A percentile compares a stretch with the other conserved stretches of the same genome.
Evolutionary conservation across 2,329 filamentous ascomycete species (phyloP).

Genomic region (Ilyonectria destructans): DNA sequence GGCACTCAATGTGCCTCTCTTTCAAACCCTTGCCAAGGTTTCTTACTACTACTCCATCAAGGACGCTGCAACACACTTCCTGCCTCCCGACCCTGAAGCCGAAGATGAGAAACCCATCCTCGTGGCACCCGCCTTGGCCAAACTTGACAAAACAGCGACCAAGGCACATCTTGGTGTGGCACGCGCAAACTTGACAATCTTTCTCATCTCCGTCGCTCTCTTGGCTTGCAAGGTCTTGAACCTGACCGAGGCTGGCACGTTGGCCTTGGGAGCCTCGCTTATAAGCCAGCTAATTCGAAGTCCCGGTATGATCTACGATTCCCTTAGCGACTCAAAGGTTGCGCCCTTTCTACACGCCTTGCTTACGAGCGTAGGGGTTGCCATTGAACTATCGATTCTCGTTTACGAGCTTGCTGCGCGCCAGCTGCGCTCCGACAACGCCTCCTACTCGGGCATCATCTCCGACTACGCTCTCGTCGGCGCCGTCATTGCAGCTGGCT

Average conservation of each 20-base stretch:
- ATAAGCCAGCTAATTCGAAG: slow-evolving; percentile 29
- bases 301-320: slow-evolving; percentile 17
- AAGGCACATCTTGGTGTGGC: slow-evolving; percentile 30
- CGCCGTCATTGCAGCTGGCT: slow-evolving; percentile 20
- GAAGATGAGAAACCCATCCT: slow-evolving; percentile 27
- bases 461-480: slow-evolving; percentile 32
- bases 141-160: neutral
- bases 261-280: slow-evolving; percentile 37
- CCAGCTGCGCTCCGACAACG: slow-evolving; percentile 11
- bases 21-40: slow-evolving; percentile 35
- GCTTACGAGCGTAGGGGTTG: slow-evolving; percentile 16
- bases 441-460: neutral
- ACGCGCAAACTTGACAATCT: slow-evolving; percentile 31
- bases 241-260: slow-evolving; percentile 32
- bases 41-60: slow-evolving; percentile 40
- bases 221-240: slow-evolving; percentile 18
- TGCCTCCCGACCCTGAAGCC: neutral
- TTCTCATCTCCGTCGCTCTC: slow-evolving; percentile 15
- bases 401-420: slow-evolving; percentile 13
- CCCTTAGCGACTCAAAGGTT: slow-evolving; percentile 15
- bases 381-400: slow-evolving; percentile 20
- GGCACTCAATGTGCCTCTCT: slow-evolving; percentile 39
- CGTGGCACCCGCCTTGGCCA: slow-evolving; percentile 20
- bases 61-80: slow-evolving; percentile 27
- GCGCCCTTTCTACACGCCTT: slow-evolving; percentile 17